Base-by-base conservation (phyloP, 495 filamentous ascomycete species). In the Daldinia caldariorum region DNA sequence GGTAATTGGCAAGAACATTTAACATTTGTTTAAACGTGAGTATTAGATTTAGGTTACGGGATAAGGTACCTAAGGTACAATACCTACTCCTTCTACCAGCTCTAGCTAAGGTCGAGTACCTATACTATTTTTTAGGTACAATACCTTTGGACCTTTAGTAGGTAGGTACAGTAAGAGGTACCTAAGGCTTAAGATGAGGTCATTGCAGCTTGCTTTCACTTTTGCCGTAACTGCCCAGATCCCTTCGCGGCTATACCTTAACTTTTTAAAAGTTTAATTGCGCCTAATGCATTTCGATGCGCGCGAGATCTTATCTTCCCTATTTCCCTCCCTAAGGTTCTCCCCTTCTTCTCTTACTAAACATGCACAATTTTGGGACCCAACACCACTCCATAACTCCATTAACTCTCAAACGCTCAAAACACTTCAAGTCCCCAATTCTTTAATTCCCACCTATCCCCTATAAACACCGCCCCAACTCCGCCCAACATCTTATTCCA, bases 161-260 rank as follows among this genome's bases (percentile, higher is more conserved):
- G n/a, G n/a, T n/a, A n/a, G n/a, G n/a, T n/a, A n/a, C n/a, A n/a
- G n/a, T n/a, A n/a, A n/a, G n/a, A n/a, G n/a, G 37, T 62, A 16
- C 50, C 55, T 55, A n/a, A n/a, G n/a, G n/a, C 49, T 38, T 35
- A 35, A 29, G 31, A 72, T 72, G 73, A 75, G 70, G 73, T 73
- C 73, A 75, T 75, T 41, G 34, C 29, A 64, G 58, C 58, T 54
- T 61, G 45, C 45, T 49, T 18, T 18, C 49, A 34, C 55, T 47
- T 38, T 20, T 55, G 43, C 50, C 57, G 64, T 56, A 26, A 18
- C 49, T 39, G 26, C 26, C 26, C 26, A 35, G 39, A 58, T 26
- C 45, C 39, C 12, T 61, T 57, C 60, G 39, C 69, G 63, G 69
- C 63, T 66, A 35, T 70, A 61, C 26, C 26, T 50, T 70, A 61